Base-by-base conservation (phyloP, 2,329 filamentous ascomycete species). In the Pyrenophora teres region DNA sequence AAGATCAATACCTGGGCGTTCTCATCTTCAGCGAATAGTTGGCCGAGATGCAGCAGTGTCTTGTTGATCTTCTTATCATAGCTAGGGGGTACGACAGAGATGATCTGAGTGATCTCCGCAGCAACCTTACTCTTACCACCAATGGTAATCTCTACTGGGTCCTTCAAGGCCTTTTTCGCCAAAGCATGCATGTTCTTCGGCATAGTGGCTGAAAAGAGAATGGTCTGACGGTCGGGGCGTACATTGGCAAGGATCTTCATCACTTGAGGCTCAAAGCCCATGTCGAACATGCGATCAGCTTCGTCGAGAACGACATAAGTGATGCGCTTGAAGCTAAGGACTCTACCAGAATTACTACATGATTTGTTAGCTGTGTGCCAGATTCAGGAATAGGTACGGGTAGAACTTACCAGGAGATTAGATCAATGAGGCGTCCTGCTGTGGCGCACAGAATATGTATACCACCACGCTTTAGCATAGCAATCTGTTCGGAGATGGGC, bases 211-310 rank as follows among this genome's bases (percentile, higher is more conserved):
- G 94, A 97, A 74, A 97, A 99, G 19, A 97, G 81, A 44, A 97
- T 92, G 0, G 92, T 96, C 71, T 99, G 94, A 43, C 90, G 87
- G 71, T 97, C 90, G 0, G 94, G 92, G 40, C 94, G 87, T 71
- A 96, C 89, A 67, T 94, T 96, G 60, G 86, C 86, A 70, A 97
- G 87, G 52, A 99, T 94, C 74, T 96, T 97, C 85, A 94, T 94
- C 46, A 99, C 92, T 73, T 99, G 94, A 2, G 94, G 93, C 75
- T 96, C 93, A 69, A 99, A 99, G 12, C 94, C 94, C 94, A 99
- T 97, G 73, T 99, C 94, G 71, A 97, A 97, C 94, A 99, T 97
- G 56, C 94, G 88, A 75, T 99, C 94, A 40, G 94, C 94, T 76
- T 99, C 94, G 70, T 99, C 94, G 37, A 99, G 83, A 9, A 99